phyloP scores from a whole-genome alignment of 2,329 filamentous ascomycete genomes.

The Herpotrichia juniperi region DNA sequence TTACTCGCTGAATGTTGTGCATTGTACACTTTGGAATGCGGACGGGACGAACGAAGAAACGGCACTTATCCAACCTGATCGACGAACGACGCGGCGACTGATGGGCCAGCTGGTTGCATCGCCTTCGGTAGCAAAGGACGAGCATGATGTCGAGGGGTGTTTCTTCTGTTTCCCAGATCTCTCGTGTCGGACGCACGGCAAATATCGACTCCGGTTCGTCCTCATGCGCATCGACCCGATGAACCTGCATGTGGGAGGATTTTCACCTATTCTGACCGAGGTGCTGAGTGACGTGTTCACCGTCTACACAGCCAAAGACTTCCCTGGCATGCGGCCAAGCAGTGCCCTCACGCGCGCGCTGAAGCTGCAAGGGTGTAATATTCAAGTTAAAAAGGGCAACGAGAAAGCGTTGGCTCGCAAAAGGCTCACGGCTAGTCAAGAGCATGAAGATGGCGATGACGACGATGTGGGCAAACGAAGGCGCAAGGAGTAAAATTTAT shows the following conservation, averaged over 20 bases:
- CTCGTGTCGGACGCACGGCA: slow-evolving; percentile 77
- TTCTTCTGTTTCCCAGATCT: slow-evolving; percentile 89
- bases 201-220: slow-evolving; percentile 76
- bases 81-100: slow-evolving; percentile 73
- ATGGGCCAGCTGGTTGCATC: slow-evolving; percentile 82
- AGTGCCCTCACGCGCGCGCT: slow-evolving; percentile 74
- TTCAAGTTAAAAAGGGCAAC: slow-evolving; percentile 86
- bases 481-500: slow-evolving; percentile 38
- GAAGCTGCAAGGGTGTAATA: slow-evolving; percentile 80
- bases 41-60: slow-evolving; percentile 71
- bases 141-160: slow-evolving; percentile 73
- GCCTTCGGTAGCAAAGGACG: slow-evolving; percentile 77
- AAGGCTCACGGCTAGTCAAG: slow-evolving; percentile 44
- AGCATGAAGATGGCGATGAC: slow-evolving; percentile 48
- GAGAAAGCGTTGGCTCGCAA: slow-evolving; percentile 62
- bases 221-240: slow-evolving; percentile 73
- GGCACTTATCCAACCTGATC: slow-evolving; percentile 71
- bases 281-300: slow-evolving; percentile 74
- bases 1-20: slow-evolving; percentile 72
- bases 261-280: slow-evolving; percentile 56
- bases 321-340: slow-evolving; percentile 82
- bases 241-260: slow-evolving; percentile 60
- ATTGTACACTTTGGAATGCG: slow-evolving; percentile 78
- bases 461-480: slow-evolving; percentile 41
- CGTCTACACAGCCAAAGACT: slow-evolving; percentile 85